Evolutionary conservation across 805 yeast genomes (phyloP).

Genomic region (Ogataea wickerhamii): DNA sequence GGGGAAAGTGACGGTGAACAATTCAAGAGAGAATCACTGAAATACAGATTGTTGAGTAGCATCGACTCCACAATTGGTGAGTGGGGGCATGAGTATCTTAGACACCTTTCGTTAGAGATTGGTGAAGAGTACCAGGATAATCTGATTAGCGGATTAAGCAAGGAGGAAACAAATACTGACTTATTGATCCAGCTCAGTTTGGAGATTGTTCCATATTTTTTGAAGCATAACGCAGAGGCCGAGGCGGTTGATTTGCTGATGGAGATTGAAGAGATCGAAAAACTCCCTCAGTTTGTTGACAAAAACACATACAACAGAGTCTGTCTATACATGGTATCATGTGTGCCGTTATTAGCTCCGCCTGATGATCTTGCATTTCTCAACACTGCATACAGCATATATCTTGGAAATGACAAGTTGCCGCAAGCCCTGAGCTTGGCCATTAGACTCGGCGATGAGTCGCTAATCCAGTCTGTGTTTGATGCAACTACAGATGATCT

Average conservation of each 20-base stretch:
- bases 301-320: slow-evolving; percentile 81
- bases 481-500: slow-evolving; percentile 70
- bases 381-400: slow-evolving; percentile 84
- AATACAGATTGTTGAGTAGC: slow-evolving; percentile 60
- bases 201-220: slow-evolving; percentile 81
- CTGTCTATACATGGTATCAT: slow-evolving; percentile 89
- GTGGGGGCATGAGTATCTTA: slow-evolving; percentile 98
- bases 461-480: slow-evolving; percentile 73
- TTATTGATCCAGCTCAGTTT: slow-evolving; percentile 60
- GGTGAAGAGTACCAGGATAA: slow-evolving; percentile 76
- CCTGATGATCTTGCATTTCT: slow-evolving; percentile 87
- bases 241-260: slow-evolving; percentile 93
- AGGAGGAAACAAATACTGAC: slow-evolving; percentile 23
- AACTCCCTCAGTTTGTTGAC: slow-evolving; percentile 80
- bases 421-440: slow-evolving; percentile 92
- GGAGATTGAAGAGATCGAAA: slow-evolving; percentile 85
- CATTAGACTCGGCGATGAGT: slow-evolving; percentile 79
- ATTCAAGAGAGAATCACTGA: slow-evolving; percentile 66
- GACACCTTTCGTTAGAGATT: slow-evolving; percentile 92
- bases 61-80: slow-evolving; percentile 56
- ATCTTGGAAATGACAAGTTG: slow-evolving; percentile 70
- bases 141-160: slow-evolving; percentile 23
- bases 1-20: slow-evolving; percentile 60
- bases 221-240: slow-evolving; percentile 95
- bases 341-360: slow-evolving; percentile 94